Conservation (phyloP, 345 rosid genomes). For the Citrus glauca region DNA sequence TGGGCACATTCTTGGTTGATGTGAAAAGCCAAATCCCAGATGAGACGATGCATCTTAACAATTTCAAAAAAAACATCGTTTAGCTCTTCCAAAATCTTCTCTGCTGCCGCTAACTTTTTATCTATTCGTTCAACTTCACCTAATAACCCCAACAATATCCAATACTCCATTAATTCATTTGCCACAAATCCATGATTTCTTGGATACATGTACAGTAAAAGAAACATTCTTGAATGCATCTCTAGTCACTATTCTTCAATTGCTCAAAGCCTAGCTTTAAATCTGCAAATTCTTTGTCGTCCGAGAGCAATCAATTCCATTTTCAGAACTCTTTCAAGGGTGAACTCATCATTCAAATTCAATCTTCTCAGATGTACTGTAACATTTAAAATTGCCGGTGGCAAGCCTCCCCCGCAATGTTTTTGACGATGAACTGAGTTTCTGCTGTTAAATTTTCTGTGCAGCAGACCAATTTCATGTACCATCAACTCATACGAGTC, state of each 20-base stretch:
- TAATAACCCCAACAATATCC: no score
- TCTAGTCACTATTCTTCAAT: no score
- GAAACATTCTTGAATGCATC: background rate
- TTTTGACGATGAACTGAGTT: background rate
- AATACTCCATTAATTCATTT: no score
- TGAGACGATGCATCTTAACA: no score
- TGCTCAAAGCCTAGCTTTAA: no score
- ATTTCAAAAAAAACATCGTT: no score
- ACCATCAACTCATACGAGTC: background rate
- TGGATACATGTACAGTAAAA: no score
- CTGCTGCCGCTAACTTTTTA: no score
- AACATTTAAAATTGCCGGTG: background rate
- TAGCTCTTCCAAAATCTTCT: no score
- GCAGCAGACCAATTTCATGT: background rate
- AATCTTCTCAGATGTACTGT: background rate
- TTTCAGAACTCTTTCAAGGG: background rate
- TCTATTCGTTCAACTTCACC: no score
- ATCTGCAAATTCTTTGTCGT: background rate
- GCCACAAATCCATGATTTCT: no score
- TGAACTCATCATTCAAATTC: background rate
- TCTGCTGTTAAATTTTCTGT: background rate
- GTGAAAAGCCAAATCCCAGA: no score
- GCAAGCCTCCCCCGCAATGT: background rate
- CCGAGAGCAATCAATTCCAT: background rate
- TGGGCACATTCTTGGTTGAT: background rate